A percentile compares a stretch with the other conserved stretches of the same genome.
Evolutionary conservation across 192 early-diverging fungal genomes (phyloP).

Genomic region (Ambispora gerdemannii): DNA sequence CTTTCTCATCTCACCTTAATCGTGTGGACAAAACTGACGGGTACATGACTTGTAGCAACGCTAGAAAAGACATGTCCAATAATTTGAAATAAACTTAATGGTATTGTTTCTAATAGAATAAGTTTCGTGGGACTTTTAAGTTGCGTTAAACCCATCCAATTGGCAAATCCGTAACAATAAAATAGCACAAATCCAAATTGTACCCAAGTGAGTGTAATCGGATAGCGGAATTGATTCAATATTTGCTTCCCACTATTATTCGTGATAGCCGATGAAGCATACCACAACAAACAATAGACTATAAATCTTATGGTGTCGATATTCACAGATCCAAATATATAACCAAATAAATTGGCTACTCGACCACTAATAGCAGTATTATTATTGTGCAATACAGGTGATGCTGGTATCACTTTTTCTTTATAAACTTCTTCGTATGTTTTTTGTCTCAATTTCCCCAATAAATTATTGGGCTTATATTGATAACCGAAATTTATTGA

Average conservation of each 20-base stretch:
- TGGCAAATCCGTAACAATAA: conserved; percentile 52
- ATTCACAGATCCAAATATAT: neutral
- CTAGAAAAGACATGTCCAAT: conserved; percentile 79
- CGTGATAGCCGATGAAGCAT: conserved; percentile 75
- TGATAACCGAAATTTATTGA: neutral
- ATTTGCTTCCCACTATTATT: conserved; percentile 83
- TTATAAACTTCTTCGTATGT: neutral
- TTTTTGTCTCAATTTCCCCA: neutral
- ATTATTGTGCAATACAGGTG: neutral
- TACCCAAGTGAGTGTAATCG: conserved; percentile 77
- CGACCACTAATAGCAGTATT: no score
- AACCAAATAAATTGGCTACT: neutral
- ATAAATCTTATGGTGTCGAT: conserved; percentile 56
- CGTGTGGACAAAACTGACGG: conserved; percentile 83
- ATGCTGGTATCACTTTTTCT: neutral
- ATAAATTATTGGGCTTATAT: neutral
- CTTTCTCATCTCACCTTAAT: conserved; percentile 65
- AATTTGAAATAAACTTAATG: conserved; percentile 77
- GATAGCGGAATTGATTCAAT: conserved; percentile 71
- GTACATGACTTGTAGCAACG: conserved; percentile 72
- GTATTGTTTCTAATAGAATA: conserved; percentile 62
- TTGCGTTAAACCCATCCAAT: conserved; percentile 44
- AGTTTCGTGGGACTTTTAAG: conserved; percentile 53
- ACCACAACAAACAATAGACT: conserved; percentile 74
- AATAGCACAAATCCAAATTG: conserved; percentile 79